phyloP scores from a whole-genome alignment of 441 rosid genomes.

The Arabidopsis lyrata region DNA sequence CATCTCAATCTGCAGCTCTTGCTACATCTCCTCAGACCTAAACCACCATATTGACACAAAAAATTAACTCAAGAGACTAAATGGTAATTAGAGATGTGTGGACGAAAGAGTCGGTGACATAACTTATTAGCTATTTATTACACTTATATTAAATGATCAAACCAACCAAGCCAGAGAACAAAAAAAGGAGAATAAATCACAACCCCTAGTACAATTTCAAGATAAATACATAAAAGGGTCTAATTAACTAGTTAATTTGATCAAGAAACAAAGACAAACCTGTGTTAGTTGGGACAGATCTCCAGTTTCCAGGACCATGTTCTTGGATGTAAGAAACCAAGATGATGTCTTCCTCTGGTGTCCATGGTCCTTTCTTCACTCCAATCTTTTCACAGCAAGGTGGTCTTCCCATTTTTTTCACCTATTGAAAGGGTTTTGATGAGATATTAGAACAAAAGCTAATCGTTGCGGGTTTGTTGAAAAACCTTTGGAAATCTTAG shows the following conservation, averaged over 20 bases:
- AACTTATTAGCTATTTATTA: slow-evolving; percentile 45
- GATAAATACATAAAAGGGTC: slow-evolving; percentile 1
- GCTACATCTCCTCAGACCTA: slow-evolving; percentile 88
- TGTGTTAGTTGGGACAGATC: slow-evolving; percentile 96
- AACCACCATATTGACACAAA: slow-evolving; percentile 31
- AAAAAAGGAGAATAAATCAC: slow-evolving; percentile 20
- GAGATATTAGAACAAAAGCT: background rate
- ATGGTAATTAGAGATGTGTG: slow-evolving; percentile 25
- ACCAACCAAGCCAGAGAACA: slow-evolving; percentile 43
- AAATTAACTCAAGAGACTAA: slow-evolving; percentile 10
- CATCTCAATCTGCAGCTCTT: slow-evolving; percentile 98
- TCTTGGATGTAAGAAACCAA: slow-evolving; percentile 94
- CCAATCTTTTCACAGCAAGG: slow-evolving; percentile 97
- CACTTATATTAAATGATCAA: slow-evolving; percentile 39
- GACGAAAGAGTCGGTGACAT: slow-evolving; percentile 40
- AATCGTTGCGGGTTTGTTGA: slow-evolving; percentile 6
- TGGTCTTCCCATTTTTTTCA: slow-evolving; percentile 83
- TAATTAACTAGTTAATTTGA: slow-evolving; percentile 1
- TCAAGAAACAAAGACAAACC: slow-evolving; percentile 50
- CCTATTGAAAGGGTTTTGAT: background rate
- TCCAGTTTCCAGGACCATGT: slow-evolving; percentile 99
- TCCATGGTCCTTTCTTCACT: slow-evolving; percentile 99
- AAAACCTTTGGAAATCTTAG: slow-evolving; percentile 8
- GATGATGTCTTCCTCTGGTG: slow-evolving; percentile 98
- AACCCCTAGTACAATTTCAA: slow-evolving; percentile 50